Percentiles rank a stretch among this genome's conserved stretches.
phyloP scores from a whole-genome alignment of 441 rosid species.

The Brassica balearica region DNA sequence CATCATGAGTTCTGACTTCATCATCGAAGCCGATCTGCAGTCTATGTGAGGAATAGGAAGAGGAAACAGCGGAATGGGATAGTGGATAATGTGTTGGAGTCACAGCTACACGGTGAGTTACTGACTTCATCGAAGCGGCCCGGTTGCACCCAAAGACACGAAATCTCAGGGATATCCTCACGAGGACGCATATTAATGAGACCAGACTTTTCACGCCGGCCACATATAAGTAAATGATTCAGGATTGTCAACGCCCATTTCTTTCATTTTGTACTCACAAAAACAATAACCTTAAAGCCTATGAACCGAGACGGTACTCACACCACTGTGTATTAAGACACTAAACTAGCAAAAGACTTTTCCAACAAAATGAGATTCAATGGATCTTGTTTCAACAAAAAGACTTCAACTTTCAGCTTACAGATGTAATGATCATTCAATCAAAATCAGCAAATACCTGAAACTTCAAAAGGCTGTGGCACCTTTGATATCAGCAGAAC shows the following conservation, averaged over 20 bases:
- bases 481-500: constrained; percentile 65
- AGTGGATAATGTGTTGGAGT: no score
- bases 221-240: not conserved
- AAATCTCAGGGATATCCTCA: not conserved
- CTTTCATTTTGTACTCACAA: not conserved
- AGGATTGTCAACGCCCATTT: not conserved
- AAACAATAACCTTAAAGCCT: constrained; percentile 7
- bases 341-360: no score
- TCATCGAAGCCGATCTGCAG: no score
- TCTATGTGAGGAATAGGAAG: no score
- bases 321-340: constrained; percentile 39
- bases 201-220: not conserved
- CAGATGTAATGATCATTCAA: not conserved
- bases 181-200: not conserved
- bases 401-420: constrained; percentile 33
- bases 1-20: no score
- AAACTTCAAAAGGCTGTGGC: constrained; percentile 76
- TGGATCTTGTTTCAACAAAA: constrained; percentile 18
- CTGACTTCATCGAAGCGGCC: not conserved
- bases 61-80: no score
- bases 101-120: not conserved
- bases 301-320: not conserved
- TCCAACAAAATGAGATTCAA: not conserved
- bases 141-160: not conserved
- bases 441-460: no score